Conservation (phyloP, 2,329 filamentous ascomycete genomes). For the Xylaria digitata region DNA sequence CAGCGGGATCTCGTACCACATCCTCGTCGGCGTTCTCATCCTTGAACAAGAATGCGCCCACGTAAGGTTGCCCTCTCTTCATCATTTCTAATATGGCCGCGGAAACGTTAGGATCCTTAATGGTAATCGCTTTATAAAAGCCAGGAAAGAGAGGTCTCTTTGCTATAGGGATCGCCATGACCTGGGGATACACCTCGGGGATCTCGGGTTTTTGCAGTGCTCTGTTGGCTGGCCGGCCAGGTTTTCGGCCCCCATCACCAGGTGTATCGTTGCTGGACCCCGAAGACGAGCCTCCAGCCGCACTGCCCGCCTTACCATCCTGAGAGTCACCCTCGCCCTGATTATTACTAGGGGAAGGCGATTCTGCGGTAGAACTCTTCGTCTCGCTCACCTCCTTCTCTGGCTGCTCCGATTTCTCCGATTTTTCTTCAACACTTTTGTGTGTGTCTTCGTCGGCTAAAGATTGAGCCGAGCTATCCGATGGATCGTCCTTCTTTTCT, state of each 20-base stretch:
- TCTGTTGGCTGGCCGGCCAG: slow-evolving; percentile 74
- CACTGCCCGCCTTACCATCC: slow-evolving; percentile 69
- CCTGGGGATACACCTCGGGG: slow-evolving; percentile 95
- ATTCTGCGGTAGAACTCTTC: slow-evolving; percentile 56
- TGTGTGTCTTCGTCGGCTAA: slow-evolving; percentile 65
- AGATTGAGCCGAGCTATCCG: slow-evolving; percentile 62
- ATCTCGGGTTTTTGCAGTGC: slow-evolving; percentile 88
- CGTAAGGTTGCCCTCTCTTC: slow-evolving; percentile 95
- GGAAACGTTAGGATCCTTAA: slow-evolving; percentile 90
- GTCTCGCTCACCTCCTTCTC: slow-evolving; percentile 62
- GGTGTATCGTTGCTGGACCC: slow-evolving; percentile 66
- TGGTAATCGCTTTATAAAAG: slow-evolving; percentile 99
- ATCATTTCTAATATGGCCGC: slow-evolving; percentile 95
- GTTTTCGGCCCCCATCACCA: slow-evolving; percentile 73
- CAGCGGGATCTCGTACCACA: slow-evolving; percentile 87
- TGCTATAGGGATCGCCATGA: slow-evolving; percentile 96
- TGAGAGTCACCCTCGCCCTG: slow-evolving; percentile 54
- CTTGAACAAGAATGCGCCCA: slow-evolving; percentile 96
- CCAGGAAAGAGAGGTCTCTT: slow-evolving; percentile 94
- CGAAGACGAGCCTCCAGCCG: slow-evolving; percentile 65
- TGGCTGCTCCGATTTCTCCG: slow-evolving; percentile 56
- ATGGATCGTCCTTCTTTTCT: slow-evolving; percentile 61
- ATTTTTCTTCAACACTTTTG: slow-evolving; percentile 61
- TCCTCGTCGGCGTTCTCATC: slow-evolving; percentile 95
- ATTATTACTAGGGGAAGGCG: slow-evolving; percentile 59